Evolutionary conservation across 2,329 filamentous ascomycete genomes (phyloP).

Genomic region (Colletotrichum horii): DNA sequence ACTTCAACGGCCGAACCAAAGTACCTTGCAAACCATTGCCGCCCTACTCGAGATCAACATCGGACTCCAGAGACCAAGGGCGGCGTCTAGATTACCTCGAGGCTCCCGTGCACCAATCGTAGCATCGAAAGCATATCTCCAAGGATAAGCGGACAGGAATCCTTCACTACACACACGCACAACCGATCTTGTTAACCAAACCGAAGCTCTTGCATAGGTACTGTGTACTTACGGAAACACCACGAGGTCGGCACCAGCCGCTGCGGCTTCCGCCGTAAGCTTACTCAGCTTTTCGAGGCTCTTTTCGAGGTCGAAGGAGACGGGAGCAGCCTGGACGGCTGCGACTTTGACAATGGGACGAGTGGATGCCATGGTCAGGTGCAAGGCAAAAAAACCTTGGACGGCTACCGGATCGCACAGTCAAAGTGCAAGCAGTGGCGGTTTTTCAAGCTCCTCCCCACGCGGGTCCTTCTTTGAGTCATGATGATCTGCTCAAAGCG

Average conservation of each 20-base stretch:
- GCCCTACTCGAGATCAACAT: slow-evolving; percentile 28
- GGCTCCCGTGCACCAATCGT: slow-evolving; percentile 44
- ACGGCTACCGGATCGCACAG: not conserved
- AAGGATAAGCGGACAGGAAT: slow-evolving; percentile 46
- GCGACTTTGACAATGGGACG: slow-evolving; percentile 38
- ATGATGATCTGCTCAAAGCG: not conserved
- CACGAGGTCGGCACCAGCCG: slow-evolving; percentile 40
- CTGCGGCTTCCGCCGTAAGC: slow-evolving; percentile 38
- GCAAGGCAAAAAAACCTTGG: not conserved
- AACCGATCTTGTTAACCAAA: not conserved
- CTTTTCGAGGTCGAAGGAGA: slow-evolving; percentile 40
- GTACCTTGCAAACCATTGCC: slow-evolving; percentile 45
- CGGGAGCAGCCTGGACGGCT: slow-evolving; percentile 44
- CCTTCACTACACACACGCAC: slow-evolving; percentile 30
- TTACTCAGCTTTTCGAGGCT: slow-evolving; percentile 39
- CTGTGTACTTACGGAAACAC: slow-evolving; percentile 40
- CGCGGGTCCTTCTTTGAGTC: not conserved
- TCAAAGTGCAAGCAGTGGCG: not conserved
- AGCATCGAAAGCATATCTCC: slow-evolving; percentile 47
- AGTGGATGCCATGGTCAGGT: not conserved
- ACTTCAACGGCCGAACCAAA: slow-evolving; percentile 42
- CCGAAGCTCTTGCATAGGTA: not conserved
- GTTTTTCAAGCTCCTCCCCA: not conserved
- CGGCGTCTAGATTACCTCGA: slow-evolving; percentile 31
- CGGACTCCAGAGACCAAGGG: not conserved